Evolutionary conservation across 306 rosid species (phyloP).

Genomic region (Lablab purpureus): DNA sequence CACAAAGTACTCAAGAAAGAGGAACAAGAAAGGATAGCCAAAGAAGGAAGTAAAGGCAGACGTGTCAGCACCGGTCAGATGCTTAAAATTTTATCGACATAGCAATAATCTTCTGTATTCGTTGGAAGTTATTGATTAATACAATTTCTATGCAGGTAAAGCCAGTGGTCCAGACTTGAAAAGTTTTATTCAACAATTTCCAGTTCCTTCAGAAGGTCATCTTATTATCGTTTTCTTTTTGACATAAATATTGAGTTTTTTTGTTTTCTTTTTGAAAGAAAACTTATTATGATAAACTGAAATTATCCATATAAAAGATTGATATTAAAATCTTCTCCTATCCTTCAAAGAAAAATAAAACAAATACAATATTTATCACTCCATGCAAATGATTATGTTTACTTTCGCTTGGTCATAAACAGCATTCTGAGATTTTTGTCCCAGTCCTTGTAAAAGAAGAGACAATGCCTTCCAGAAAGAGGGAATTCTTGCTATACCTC

Average conservation of each 20-base stretch:
- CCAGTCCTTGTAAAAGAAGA: not conserved
- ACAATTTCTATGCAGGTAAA: conserved; percentile 54
- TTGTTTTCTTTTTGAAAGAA: not conserved
- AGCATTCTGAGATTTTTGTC: not conserved
- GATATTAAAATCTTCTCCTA: conserved; percentile 2
- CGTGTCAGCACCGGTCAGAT: conserved; percentile 64
- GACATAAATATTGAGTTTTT: conserved; percentile 6
- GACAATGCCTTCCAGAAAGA: not conserved
- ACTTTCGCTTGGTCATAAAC: conserved; percentile 14
- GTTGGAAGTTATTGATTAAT: conserved; percentile 28
- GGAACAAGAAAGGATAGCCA: conserved; percentile 81
- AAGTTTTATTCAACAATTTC: conserved; percentile 86
- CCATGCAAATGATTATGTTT: conserved; percentile 14
- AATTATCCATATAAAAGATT: conserved; percentile 3
- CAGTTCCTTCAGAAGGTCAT: conserved; percentile 72
- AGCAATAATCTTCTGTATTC: conserved; percentile 23
- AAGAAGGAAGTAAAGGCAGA: conserved; percentile 65
- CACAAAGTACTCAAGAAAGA: conserved; percentile 83
- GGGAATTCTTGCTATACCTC: conserved; percentile 1
- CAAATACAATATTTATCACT: conserved; percentile 21
- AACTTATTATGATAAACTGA: conserved; percentile 5
- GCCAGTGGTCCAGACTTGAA: conserved; percentile 79
- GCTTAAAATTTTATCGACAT: conserved; percentile 25
- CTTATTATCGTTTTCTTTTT: conserved; percentile 18
- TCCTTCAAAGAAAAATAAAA: not conserved